Conservation (phyloP, 2,329 filamentous ascomycete genomes). For the Xylaria sp. region DNA sequence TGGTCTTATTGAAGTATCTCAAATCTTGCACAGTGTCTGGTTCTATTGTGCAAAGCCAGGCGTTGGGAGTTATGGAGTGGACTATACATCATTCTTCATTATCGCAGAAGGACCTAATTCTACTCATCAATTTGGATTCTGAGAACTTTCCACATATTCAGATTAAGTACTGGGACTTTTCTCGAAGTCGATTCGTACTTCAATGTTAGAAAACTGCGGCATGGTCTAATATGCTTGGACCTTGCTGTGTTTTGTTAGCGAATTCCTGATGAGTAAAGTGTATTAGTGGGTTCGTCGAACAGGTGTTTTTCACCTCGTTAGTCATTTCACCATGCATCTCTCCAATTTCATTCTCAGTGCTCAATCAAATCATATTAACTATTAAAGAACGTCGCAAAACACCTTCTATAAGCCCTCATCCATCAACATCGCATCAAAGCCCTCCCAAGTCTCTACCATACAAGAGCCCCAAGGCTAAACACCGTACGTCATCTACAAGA, state of each 20-base stretch:
- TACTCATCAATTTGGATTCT: background rate
- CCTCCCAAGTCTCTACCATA: background rate
- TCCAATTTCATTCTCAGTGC: background rate
- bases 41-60: background rate
- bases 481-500: slow-evolving; percentile 24
- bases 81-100: background rate
- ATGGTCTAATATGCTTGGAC: too few species aligned
- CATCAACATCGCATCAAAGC: background rate
- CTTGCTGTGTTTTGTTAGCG: too few species aligned
- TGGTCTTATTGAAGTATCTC: background rate
- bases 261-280: too few species aligned
- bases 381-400: slow-evolving; percentile 22
- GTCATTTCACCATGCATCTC: too few species aligned
- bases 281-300: too few species aligned
- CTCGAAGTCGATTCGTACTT: background rate
- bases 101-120: background rate
- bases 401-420: background rate
- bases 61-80: background rate
- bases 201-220: background rate
- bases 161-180: too few species aligned
- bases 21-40: background rate
- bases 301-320: too few species aligned
- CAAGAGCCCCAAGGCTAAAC: background rate
- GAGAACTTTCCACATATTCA: background rate
- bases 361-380: slow-evolving; percentile 23